Conservation (phyloP, 108 stramenopile species). For the Pelagomonas calceolata region DNA sequence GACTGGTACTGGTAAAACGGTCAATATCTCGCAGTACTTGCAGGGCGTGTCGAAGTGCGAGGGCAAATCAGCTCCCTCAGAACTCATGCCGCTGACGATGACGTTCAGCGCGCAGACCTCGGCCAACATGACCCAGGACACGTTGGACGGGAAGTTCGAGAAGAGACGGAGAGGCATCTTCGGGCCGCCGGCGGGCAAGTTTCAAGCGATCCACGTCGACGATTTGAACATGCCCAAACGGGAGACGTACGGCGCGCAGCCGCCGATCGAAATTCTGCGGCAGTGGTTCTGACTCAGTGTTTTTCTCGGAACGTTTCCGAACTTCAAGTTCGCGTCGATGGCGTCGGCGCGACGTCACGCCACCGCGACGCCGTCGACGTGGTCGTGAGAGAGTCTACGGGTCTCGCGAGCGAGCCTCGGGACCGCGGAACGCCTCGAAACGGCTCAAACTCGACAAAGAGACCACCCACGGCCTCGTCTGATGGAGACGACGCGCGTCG, state of each 20-base stretch:
- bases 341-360: too few species aligned
- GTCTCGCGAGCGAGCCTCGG: too few species aligned
- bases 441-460: too few species aligned
- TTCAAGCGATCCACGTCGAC: constrained; percentile 48
- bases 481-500: too few species aligned
- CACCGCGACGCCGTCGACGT: too few species aligned
- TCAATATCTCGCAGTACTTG: constrained; percentile 49
- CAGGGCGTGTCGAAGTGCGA: constrained; percentile 11
- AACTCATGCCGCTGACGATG: constrained; percentile 33
- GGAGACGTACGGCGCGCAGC: constrained; percentile 45
- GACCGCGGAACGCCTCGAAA: too few species aligned
- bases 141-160: constrained; percentile 51
- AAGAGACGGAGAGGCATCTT: constrained; percentile 56
- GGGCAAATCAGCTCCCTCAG: constrained; percentile 17
- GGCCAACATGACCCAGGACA: constrained; percentile 56
- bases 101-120: constrained; percentile 51
- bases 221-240: constrained; percentile 62
- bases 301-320: constrained; percentile 51
- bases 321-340: too few species aligned
- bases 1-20: constrained; percentile 56
- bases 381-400: too few species aligned
- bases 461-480: too few species aligned
- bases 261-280: constrained; percentile 53
- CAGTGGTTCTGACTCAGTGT: too few species aligned
- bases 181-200: constrained; percentile 48